Evolutionary conservation across 2,329 filamentous ascomycete genomes (phyloP), one percentile per base, ranked within the genome.

Genomic region (Davidsoniella virescens): DNA sequence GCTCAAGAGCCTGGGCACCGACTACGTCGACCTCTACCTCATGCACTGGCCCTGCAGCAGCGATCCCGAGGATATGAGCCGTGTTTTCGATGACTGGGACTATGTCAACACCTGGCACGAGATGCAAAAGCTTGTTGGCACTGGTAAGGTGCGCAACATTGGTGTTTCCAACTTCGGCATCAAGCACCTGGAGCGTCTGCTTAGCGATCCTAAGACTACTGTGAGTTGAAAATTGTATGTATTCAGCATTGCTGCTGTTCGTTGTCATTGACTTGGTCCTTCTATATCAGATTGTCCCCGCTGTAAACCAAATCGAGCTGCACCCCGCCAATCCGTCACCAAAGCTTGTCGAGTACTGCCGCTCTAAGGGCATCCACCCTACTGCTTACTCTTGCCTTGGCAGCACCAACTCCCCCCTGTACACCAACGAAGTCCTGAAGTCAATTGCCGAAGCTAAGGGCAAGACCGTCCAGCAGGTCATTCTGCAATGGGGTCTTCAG

Each of bases 81-180:
- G 84, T 70, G 76, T 82, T 62, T 74, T 79, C 55, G 70, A 76
- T 29, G 84, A 87, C 68, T 90, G 85, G 84, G 75, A 86, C 67
- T 90, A 84, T 65, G 71, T 84, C 58, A 79, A 92, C 65, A 92
- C 86, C 23, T 93, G 75, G 76, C 68, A 71, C 54, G 79, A 80
- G 67, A 70, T 84, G 71, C 77, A 84, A 66, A 82, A 82, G 70
- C 69, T 86, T 44, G 67, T 77, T 20, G 75, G 65, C 9, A 78
- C 75, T 42, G 80, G 80, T 63, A 84, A 86, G 65, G 83, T 83
- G 47, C 75, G 73, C 65, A 86, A 85, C 69, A 87, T 90, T 62
- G 85, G 85, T 58, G 82, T 92, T 52, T 87, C 83, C 64, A 93
- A 93, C 73, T 92, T 93, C 63, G 82, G 73, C 55, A 85, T 88